phyloP scores from a whole-genome alignment of 179 eudicot species.

The Gypsophila paniculata region DNA sequence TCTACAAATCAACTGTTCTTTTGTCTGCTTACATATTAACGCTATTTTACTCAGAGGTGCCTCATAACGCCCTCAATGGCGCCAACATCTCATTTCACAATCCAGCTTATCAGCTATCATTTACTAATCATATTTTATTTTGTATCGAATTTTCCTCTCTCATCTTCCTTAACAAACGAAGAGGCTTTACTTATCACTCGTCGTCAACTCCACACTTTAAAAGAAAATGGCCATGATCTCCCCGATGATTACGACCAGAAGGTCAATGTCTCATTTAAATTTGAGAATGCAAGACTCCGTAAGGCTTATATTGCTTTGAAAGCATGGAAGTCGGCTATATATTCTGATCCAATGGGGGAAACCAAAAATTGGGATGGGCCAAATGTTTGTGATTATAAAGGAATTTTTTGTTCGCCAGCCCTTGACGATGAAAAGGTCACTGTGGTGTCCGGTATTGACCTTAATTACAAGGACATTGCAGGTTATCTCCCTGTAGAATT shows the following conservation, averaged over 20 bases:
- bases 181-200: constrained; percentile 24
- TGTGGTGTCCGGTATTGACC: constrained; percentile 72
- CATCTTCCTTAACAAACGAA: constrained; percentile 26
- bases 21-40: constrained; percentile 22
- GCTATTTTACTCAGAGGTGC: constrained; percentile 1
- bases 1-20: background rate
- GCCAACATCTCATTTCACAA: constrained; percentile 1
- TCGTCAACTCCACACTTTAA: constrained; percentile 31
- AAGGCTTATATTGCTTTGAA: constrained; percentile 61
- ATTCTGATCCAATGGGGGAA: constrained; percentile 58
- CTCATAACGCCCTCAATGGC: constrained; percentile 27
- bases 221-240: constrained; percentile 30
- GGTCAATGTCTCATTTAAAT: constrained; percentile 25
- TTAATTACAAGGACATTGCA: constrained; percentile 69
- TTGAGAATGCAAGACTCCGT: constrained; percentile 52
- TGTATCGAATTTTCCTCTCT: constrained; percentile 8
- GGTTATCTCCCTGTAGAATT: constrained; percentile 69
- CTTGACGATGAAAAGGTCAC: constrained; percentile 46
- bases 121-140: constrained; percentile 15
- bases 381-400: constrained; percentile 62
- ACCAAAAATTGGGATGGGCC: constrained; percentile 72
- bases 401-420: constrained; percentile 55
- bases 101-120: constrained; percentile 12
- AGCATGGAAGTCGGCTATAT: constrained; percentile 55
- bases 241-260: constrained; percentile 30